These are phyloP conservation scores for Neonothopanus nambi DNA, from an alignment of 1,284 basidiomycete genomes.

Conservation along the genomic window DNA sequence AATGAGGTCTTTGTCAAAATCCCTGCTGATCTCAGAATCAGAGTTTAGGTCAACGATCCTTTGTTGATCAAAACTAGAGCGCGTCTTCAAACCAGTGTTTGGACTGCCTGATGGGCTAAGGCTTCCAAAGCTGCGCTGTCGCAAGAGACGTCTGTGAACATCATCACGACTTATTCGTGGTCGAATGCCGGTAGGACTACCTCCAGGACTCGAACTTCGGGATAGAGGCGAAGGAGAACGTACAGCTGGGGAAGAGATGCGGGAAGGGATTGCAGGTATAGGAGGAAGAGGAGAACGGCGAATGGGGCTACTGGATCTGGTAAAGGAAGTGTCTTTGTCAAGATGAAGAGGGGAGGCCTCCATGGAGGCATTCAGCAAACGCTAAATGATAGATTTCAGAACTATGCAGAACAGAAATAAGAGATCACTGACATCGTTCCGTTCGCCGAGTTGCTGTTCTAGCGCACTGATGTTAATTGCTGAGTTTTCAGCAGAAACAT, in stretches of 20 bases:
- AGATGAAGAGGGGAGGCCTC: slow-evolving; percentile 8
- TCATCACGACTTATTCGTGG: slow-evolving; percentile 54
- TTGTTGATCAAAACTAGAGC: slow-evolving; percentile 7
- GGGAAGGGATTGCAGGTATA: background rate
- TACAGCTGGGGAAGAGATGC: slow-evolving; percentile 28
- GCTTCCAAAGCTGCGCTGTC: slow-evolving; percentile 44
- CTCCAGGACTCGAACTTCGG: slow-evolving; percentile 9
- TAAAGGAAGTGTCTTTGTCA: slow-evolving; percentile 10
- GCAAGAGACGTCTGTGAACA: slow-evolving; percentile 49
- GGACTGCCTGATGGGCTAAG: slow-evolving; percentile 24
- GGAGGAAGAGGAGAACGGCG: slow-evolving; percentile 12
- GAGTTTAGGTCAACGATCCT: slow-evolving; percentile 7
- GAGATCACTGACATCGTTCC: slow-evolving; percentile 8
- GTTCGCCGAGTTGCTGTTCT: slow-evolving; percentile 8
- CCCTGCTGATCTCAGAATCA: background rate
- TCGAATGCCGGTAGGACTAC: slow-evolving; percentile 27
- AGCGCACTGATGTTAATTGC: slow-evolving; percentile 14
- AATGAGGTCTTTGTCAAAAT: background rate
- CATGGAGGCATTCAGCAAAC: slow-evolving; percentile 12
- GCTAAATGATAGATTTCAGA: slow-evolving; percentile 6
- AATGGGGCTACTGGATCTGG: slow-evolving; percentile 3
- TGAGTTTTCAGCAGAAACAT: slow-evolving; percentile 8
- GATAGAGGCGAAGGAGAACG: slow-evolving; percentile 24
- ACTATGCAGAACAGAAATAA: background rate
- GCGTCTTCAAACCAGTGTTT: background rate